Base-by-base conservation (phyloP, 768 basidiomycete genomes). In the Termitomyces sp. region DNA sequence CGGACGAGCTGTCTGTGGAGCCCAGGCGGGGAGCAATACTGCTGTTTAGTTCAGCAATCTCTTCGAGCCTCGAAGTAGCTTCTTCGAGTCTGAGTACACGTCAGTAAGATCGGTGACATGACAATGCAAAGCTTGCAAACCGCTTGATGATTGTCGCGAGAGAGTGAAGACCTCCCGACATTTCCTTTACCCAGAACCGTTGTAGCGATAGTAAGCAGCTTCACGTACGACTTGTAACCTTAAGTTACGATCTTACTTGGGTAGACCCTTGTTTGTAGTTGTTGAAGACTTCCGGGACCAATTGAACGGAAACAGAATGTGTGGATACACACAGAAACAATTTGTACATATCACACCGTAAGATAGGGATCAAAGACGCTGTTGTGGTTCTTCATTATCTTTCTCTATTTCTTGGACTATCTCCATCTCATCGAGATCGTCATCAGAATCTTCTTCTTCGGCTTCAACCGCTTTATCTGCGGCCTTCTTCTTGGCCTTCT, bases 11-110 rank as follows among this genome's bases (percentile, higher is more conserved):
- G 52, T 57, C 63, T 6, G 61, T 55, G 16, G 54, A 59, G 52
- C 55, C 61, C 15, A 58, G 52, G 31, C 63, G 55, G 16, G 51
- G 54, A 54, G 56, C 49, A 56, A 45, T 44, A 57, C 33, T 42
- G 42, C 69, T 72, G 27, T 75, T 69, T 16, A 82, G 76, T 42
- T 81, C 77, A 39, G 89, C 88, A 60, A 94, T 78, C 68, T 99
- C 97, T 73, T 99, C 97, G 37, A 99, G 84, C 36, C 97, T 85
- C 46, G 91, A 92, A 6, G 93, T 95, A 9, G 94, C 92, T 27
- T 97, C 97, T 79, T 95, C 91, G 53, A 94, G 83, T 63, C 95
- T 95, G 67, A 33, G 33, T 47, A 49, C 33, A 45, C 22, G 39
- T 60, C 45, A 51, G 44, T 20, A 59, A 51, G 22, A 20, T 13